Conservation (phyloP, 371 early-diverging fungal genomes). For the Scutellospora calospora region DNA sequence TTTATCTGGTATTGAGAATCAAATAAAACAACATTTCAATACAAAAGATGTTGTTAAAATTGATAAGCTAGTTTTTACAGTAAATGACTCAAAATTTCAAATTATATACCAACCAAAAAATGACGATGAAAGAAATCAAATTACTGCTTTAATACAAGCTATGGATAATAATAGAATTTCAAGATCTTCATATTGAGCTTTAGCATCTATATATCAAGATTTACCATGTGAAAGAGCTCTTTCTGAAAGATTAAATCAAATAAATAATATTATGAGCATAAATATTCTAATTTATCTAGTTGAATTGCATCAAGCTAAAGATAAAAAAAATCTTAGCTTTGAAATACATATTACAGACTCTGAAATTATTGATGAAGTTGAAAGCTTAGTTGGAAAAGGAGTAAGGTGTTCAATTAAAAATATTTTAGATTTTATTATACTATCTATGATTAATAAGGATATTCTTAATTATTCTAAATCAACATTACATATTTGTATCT, state of each 20-base stretch:
- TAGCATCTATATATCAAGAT: background rate
- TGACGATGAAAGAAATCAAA: background rate
- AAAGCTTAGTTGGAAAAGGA: background rate
- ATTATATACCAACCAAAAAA: too few relatives aligned
- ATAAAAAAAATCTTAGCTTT: too few relatives aligned
- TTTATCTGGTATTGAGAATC: background rate
- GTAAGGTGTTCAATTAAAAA: background rate
- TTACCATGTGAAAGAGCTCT: background rate
- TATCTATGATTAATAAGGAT: background rate
- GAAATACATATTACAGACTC: background rate
- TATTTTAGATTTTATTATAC: conserved; percentile 1
- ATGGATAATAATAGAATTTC: background rate
- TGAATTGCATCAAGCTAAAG: too few relatives aligned
- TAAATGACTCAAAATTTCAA: background rate
- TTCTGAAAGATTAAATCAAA: background rate
- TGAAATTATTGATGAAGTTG: background rate
- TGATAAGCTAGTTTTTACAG: background rate
- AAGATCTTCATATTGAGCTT: background rate
- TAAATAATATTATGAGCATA: background rate
- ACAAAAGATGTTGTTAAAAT: background rate
- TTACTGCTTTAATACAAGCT: background rate
- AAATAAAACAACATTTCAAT: background rate
- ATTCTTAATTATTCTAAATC: background rate
- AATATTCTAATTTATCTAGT: background rate
- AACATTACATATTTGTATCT: background rate